Evolutionary conservation across 139 green algal species (phyloP).

Genomic region (Picochlorum costavermella): DNA sequence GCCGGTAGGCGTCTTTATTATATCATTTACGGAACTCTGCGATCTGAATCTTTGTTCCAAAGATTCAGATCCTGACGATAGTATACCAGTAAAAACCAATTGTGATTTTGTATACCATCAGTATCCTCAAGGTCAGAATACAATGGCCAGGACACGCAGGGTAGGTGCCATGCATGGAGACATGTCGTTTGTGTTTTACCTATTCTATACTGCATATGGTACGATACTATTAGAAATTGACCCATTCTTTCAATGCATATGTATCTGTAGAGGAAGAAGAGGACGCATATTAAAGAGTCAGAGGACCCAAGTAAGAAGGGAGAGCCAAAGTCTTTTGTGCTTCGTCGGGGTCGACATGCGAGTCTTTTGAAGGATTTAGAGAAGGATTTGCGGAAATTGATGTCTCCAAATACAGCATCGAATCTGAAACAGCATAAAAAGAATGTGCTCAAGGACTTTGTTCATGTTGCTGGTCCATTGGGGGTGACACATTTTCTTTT

Average conservation of each 20-base stretch:
- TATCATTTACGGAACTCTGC: neutral
- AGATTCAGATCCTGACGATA: too few species aligned
- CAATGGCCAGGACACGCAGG: conserved; percentile 34
- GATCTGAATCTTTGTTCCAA: neutral
- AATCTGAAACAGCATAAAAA: conserved; percentile 69
- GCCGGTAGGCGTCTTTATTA: too few species aligned
- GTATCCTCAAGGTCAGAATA: neutral
- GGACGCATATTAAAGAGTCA: conserved; percentile 56
- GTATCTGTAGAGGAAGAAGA: conserved; percentile 68
- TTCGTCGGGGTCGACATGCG: conserved; percentile 62
- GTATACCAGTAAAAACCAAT: too few species aligned
- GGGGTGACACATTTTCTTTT: conserved; percentile 94
- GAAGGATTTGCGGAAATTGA: conserved; percentile 80
- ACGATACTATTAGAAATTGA: too few species aligned
- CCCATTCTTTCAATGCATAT: neutral
- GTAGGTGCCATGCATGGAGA: conserved; percentile 19
- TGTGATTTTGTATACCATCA: neutral
- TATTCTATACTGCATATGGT: too few species aligned
- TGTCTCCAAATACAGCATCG: conserved; percentile 85
- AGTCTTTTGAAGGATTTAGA: conserved; percentile 69
- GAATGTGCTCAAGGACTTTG: conserved; percentile 93
- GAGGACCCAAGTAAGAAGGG: conserved; percentile 52
- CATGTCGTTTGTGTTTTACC: neutral
- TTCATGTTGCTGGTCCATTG: conserved; percentile 86
- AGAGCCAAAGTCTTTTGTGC: conserved; percentile 74